These are phyloP conservation scores for Globisporangium nunn DNA, from an alignment of 352 stramenopile genomes.

Conservation along the genomic window DNA sequence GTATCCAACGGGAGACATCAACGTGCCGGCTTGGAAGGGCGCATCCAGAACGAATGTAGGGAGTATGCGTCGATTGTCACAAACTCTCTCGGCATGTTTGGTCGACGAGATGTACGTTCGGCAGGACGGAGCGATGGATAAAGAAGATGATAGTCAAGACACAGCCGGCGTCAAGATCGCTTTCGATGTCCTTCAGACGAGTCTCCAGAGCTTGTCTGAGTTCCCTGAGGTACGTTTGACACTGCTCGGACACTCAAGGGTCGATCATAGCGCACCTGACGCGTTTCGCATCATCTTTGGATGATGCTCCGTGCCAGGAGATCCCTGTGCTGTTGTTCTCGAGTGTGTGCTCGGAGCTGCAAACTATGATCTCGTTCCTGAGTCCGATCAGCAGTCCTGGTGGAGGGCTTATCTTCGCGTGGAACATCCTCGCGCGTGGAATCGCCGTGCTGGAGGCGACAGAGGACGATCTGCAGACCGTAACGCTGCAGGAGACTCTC, in stretches of 20 bases:
- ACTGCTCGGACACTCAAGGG: not conserved
- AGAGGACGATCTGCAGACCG: conserved; percentile 8
- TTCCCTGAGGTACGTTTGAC: conserved; percentile 5
- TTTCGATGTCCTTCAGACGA: conserved; percentile 8
- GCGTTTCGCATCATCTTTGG: not conserved
- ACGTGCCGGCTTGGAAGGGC: not conserved
- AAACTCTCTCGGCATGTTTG: conserved; percentile 6
- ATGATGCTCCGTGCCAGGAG: conserved; percentile 1
- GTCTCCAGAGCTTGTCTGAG: conserved; percentile 7
- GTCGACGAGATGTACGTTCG: conserved; percentile 9
- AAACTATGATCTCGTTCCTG: conserved; percentile 6
- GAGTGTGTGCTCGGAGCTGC: conserved; percentile 11
- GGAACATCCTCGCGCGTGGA: conserved; percentile 4
- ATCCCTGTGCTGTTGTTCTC: conserved; percentile 13
- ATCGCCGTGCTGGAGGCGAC: conserved; percentile 8
- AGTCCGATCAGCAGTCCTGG: not conserved
- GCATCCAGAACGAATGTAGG: not conserved
- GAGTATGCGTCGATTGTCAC: conserved; percentile 5
- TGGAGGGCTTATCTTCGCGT: conserved; percentile 12
- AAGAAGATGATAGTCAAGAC: not conserved
- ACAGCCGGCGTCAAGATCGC: not conserved
- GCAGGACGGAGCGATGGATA: not conserved
- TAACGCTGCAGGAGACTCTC: conserved; percentile 4
- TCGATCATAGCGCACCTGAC: not conserved
- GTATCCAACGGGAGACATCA: not conserved